phyloP scores from a whole-genome alignment of 129 eudicot species.

The Mikania micrantha region DNA sequence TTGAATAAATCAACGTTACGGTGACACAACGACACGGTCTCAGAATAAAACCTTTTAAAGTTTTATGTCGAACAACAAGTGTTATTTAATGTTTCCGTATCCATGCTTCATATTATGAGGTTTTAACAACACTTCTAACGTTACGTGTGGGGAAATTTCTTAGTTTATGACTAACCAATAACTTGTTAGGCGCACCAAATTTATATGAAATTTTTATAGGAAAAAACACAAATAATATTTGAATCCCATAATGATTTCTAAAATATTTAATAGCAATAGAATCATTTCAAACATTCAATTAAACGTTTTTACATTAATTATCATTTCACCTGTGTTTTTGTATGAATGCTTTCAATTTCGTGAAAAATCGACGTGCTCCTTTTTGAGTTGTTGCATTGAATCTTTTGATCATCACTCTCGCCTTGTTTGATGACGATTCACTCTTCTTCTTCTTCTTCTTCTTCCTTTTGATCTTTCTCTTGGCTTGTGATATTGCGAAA shows the following conservation, averaged over 20 bases:
- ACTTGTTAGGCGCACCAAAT: no score
- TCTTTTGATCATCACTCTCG: conserved; percentile 21
- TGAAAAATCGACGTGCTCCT: conserved; percentile 22
- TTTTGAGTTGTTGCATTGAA: conserved; percentile 21
- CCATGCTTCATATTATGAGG: no score
- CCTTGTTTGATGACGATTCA: conserved; percentile 19
- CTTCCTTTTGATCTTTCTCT: conserved; percentile 19
- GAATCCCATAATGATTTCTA: neutral
- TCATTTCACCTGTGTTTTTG: conserved; percentile 29
- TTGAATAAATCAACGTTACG: no score
- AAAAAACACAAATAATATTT: neutral
- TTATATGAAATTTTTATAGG: no score
- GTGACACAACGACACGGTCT: no score
- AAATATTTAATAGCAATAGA: neutral
- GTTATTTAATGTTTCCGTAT: no score
- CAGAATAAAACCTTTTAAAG: no score
- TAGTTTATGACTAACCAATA: no score
- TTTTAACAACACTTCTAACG: no score
- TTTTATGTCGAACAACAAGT: no score
- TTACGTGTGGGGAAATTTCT: no score
- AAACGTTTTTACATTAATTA: neutral
- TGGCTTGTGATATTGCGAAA: conserved; percentile 18
- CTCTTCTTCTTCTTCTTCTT: conserved; percentile 10
- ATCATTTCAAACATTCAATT: neutral
- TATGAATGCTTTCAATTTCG: conserved; percentile 24